phyloP scores from a whole-genome alignment of 352 stramenopile genomes.

The Phytophthora sp. region DNA sequence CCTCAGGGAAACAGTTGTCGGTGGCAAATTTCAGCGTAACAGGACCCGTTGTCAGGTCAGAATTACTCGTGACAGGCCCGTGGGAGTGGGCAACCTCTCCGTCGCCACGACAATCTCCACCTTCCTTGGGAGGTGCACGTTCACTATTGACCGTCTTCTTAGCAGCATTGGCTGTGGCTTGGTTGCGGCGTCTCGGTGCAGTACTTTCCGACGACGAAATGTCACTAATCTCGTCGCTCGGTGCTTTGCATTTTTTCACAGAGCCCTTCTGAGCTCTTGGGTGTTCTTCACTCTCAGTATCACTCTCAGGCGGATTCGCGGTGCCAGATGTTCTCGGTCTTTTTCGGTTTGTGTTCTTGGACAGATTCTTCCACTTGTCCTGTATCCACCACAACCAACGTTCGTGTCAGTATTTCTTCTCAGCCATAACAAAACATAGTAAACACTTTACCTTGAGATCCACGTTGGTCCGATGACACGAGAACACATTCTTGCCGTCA shows the following conservation, averaged over 20 bases:
- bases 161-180: not conserved
- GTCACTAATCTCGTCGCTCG: not conserved
- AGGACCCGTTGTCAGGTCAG: not conserved
- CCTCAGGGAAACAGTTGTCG: slow-evolving; percentile 41
- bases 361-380: slow-evolving; percentile 59
- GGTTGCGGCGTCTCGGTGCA: not conserved
- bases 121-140: not conserved
- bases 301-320: not conserved
- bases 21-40: slow-evolving; percentile 38
- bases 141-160: not conserved
- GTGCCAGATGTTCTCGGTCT: slow-evolving; percentile 1
- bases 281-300: not conserved
- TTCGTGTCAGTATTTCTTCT: not conserved
- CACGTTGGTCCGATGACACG: slow-evolving; percentile 55
- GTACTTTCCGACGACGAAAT: not conserved
- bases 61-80: not conserved
- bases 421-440: not conserved
- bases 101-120: not conserved
- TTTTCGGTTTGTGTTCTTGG: slow-evolving; percentile 5
- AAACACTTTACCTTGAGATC: slow-evolving; percentile 60
- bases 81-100: not conserved
- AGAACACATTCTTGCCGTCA: slow-evolving; percentile 48
- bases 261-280: too few species aligned
- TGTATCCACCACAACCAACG: slow-evolving; percentile 16
- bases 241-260: not conserved